These are phyloP conservation scores for Aspergillus caelatus DNA, from an alignment of 2,329 filamentous ascomycete species.

Conservation along the genomic window DNA sequence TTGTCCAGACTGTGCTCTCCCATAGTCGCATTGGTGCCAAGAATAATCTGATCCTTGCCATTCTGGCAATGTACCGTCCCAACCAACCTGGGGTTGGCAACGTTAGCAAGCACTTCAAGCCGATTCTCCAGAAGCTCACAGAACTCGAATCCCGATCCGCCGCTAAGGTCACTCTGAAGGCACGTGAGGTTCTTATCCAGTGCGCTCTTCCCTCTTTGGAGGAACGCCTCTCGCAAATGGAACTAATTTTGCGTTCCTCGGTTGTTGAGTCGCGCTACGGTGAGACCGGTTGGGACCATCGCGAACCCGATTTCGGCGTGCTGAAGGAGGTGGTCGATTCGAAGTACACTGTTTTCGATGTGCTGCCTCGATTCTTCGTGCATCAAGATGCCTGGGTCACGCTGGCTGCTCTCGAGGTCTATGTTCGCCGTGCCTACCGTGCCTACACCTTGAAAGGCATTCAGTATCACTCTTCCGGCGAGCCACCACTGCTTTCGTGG, in stretches of 20 bases:
- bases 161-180: slow-evolving; percentile 95
- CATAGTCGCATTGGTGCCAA: slow-evolving; percentile 91
- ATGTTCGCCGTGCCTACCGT: slow-evolving; percentile 93
- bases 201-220: slow-evolving; percentile 94
- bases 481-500: slow-evolving; percentile 82
- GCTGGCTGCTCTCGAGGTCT: slow-evolving; percentile 90
- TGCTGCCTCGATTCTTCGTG: slow-evolving; percentile 90
- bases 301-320: slow-evolving; percentile 84
- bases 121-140: slow-evolving; percentile 79
- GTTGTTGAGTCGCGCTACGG: slow-evolving; percentile 97
- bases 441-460: slow-evolving; percentile 90
- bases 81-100: slow-evolving; percentile 91
- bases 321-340: slow-evolving; percentile 99
- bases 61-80: slow-evolving; percentile 90
- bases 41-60: slow-evolving; percentile 89
- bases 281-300: slow-evolving; percentile 94
- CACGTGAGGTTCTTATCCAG: slow-evolving; percentile 95
- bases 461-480: slow-evolving; percentile 75
- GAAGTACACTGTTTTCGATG: slow-evolving; percentile 97
- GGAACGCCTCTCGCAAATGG: slow-evolving; percentile 94
- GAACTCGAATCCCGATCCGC: slow-evolving; percentile 86
- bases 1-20: slow-evolving; percentile 87
- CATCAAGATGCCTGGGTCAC: slow-evolving; percentile 94
- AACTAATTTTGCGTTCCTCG: slow-evolving; percentile 94
- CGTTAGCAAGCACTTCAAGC: slow-evolving; percentile 83